Conservation (phyloP, 2,329 filamentous ascomycete genomes). For the Aureobasidium sp. region DNA sequence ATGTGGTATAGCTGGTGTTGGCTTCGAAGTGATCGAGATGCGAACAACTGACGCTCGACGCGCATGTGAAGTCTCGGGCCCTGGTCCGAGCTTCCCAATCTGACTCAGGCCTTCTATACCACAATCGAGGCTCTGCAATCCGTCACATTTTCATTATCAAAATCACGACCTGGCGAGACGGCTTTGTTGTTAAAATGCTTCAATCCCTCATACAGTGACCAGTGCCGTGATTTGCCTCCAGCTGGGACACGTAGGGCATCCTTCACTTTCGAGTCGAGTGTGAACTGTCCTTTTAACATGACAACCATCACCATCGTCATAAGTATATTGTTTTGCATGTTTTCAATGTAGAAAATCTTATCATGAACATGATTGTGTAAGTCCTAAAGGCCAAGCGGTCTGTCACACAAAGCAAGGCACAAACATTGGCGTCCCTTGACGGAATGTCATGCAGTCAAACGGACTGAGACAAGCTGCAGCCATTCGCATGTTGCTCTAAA, state of each 20-base stretch:
- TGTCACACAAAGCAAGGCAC: conserved; percentile 7
- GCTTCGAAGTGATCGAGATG: background rate
- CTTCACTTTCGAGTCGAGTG: background rate
- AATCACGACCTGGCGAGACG: background rate
- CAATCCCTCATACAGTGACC: background rate
- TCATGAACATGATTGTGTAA: background rate
- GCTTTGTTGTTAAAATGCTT: background rate
- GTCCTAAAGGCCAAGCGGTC: background rate
- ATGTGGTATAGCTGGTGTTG: background rate
- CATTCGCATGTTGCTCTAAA: background rate
- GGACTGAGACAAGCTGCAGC: background rate
- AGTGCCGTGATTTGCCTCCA: background rate
- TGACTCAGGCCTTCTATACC: background rate
- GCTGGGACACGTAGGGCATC: background rate
- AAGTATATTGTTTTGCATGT: background rate
- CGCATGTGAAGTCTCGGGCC: conserved; percentile 9
- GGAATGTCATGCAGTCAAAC: conserved; percentile 6
- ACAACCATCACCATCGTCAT: background rate
- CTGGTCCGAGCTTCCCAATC: background rate
- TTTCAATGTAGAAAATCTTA: background rate
- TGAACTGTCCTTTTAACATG: background rate
- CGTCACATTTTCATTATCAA: background rate
- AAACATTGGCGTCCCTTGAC: background rate
- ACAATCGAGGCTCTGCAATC: background rate
- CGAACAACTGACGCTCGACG: background rate